phyloP scores from a whole-genome alignment of 768 basidiomycete species.

The Amanita fuliginea region DNA sequence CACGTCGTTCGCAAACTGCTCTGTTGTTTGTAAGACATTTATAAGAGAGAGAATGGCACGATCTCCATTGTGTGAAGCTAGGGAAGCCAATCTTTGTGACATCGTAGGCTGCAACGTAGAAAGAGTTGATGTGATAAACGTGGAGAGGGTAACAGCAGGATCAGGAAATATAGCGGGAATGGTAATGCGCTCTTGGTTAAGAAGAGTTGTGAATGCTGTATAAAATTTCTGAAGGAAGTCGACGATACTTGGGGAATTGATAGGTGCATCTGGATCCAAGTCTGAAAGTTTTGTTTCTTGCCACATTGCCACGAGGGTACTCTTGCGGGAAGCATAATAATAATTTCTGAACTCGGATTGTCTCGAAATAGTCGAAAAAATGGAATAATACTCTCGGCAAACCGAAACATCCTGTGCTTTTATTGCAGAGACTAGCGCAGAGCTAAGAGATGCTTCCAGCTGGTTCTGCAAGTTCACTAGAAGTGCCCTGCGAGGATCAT shows the following conservation, averaged over 20 bases:
- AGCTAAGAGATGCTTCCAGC: conserved; percentile 84
- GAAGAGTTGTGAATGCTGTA: conserved; percentile 46
- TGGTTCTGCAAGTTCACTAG: conserved; percentile 94
- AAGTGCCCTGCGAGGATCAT: conserved; percentile 73
- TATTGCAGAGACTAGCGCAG: conserved; percentile 84
- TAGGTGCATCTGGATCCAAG: conserved; percentile 23
- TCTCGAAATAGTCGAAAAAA: conserved; percentile 86
- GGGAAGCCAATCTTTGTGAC: conserved; percentile 61
- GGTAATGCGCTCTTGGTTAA: conserved; percentile 61
- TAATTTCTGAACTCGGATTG: conserved; percentile 91
- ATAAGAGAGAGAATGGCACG: conserved; percentile 62
- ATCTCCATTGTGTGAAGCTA: conserved; percentile 57
- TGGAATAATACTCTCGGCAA: conserved; percentile 71
- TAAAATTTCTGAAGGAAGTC: conserved; percentile 73
- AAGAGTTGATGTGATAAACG: conserved; percentile 74
- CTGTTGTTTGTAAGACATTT: conserved; percentile 56
- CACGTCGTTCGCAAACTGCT: conserved; percentile 68
- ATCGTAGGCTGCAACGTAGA: conserved; percentile 75
- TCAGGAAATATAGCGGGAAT: conserved; percentile 86
- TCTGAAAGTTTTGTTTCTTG: conserved; percentile 43
- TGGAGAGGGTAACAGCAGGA: conserved; percentile 62
- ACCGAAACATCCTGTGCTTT: conserved; percentile 62
- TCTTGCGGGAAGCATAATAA: conserved; percentile 79
- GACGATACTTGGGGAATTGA: conserved; percentile 32
- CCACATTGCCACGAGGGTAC: conserved; percentile 60